These are phyloP conservation scores for Dactylellina cionopaga DNA, from an alignment of 2,329 filamentous ascomycete genomes.

Conservation along the genomic window DNA sequence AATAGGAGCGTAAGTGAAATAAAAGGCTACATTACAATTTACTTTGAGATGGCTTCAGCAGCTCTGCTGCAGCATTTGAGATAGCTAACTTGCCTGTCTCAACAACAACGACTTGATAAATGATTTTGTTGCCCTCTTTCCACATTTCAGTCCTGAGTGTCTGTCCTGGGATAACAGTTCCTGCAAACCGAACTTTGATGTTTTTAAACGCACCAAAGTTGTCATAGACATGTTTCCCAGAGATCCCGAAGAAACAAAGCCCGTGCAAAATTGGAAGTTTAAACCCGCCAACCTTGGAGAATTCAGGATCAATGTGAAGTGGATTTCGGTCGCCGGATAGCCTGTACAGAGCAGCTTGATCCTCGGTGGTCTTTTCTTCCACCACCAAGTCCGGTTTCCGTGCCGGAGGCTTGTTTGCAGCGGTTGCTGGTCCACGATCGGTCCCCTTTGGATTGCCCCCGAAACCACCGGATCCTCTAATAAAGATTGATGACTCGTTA, in stretches of 20 bases:
- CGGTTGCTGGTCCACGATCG: slow-evolving; percentile 82
- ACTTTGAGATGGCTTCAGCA: slow-evolving; percentile 67
- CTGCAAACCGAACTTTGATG: slow-evolving; percentile 91
- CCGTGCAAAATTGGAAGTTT: slow-evolving; percentile 93
- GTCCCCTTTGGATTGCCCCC: slow-evolving; percentile 80
- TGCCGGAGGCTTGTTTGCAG: slow-evolving; percentile 79
- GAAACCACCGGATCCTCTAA: slow-evolving; percentile 90
- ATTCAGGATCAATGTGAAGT: slow-evolving; percentile 91
- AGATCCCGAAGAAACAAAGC: slow-evolving; percentile 92
- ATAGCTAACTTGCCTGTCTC: slow-evolving; percentile 93
- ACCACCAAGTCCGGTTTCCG: slow-evolving; percentile 81
- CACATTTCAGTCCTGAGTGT: slow-evolving; percentile 95
- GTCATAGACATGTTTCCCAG: slow-evolving; percentile 87
- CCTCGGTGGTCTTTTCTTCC: slow-evolving; percentile 85
- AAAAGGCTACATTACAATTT: slow-evolving; percentile 64
- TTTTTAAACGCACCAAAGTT: slow-evolving; percentile 85
- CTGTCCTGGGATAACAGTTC: slow-evolving; percentile 84
- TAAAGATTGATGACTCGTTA: slow-evolving; percentile 93
- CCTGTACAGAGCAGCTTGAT: slow-evolving; percentile 93
- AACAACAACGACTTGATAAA: slow-evolving; percentile 89
- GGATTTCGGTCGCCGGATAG: slow-evolving; percentile 96
- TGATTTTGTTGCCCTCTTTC: slow-evolving; percentile 80
- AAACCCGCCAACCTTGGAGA: slow-evolving; percentile 95
- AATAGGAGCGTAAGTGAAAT: no score
- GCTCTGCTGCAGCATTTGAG: slow-evolving; percentile 80